Evolutionary conservation across 108 stramenopile species (phyloP).

Genomic region (Bacterosira constricta): DNA sequence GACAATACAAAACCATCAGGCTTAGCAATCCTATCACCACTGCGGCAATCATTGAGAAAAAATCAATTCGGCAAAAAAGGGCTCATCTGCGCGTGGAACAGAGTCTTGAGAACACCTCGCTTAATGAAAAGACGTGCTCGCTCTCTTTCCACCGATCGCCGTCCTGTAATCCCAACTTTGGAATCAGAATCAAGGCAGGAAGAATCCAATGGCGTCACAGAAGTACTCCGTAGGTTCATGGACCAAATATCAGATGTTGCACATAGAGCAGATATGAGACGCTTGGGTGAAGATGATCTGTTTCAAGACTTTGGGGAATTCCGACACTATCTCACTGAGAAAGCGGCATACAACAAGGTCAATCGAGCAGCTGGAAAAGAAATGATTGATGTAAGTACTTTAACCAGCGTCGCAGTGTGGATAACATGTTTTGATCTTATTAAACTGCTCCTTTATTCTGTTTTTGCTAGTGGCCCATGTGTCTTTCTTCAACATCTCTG

Average conservation of each 20-base stretch:
- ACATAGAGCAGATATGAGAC: conserved; percentile 74
- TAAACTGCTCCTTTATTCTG: not conserved
- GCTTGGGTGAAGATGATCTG: conserved; percentile 72
- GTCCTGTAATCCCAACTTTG: not conserved
- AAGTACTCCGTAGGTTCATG: conserved; percentile 81
- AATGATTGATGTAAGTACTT: conserved; percentile 63
- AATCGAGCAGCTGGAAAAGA: conserved; percentile 66
- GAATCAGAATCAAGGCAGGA: conserved; percentile 18
- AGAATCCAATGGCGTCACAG: conserved; percentile 64
- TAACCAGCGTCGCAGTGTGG: conserved; percentile 2
- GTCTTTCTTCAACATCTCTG: conserved; percentile 65
- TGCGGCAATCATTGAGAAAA: conserved; percentile 9
- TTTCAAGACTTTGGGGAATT: conserved; percentile 80
- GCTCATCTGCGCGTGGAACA: conserved; percentile 83
- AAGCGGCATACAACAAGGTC: conserved; percentile 68
- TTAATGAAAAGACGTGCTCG: conserved; percentile 14
- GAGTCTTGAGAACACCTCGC: conserved; percentile 77
- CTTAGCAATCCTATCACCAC: conserved; percentile 5
- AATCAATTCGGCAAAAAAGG: conserved; percentile 71
- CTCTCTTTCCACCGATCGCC: conserved; percentile 4
- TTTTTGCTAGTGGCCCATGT: conserved; percentile 76
- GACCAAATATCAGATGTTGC: conserved; percentile 76
- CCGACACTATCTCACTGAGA: conserved; percentile 81
- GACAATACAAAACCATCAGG: conserved; percentile 12
- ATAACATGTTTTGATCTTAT: not conserved